These are phyloP conservation scores for Saccharomyces pastorianus DNA, from an alignment of 1,139 yeast species.

Conservation along the genomic window DNA sequence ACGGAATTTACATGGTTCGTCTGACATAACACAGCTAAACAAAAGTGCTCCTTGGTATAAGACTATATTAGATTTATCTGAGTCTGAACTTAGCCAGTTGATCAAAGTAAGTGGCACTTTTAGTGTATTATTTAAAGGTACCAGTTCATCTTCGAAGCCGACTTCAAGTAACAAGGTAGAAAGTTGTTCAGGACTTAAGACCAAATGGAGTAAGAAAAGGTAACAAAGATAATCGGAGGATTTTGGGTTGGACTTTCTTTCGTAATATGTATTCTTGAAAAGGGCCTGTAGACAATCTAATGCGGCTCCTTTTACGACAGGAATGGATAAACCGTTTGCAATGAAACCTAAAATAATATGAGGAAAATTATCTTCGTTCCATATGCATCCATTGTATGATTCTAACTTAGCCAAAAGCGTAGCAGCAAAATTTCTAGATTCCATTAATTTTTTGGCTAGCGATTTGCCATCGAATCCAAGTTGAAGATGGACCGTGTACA, in stretches of 20 bases:
- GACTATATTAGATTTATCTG: conserved; percentile 39
- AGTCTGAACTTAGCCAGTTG: conserved; percentile 41
- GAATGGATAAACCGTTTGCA: conserved; percentile 55
- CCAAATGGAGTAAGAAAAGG: conserved; percentile 47
- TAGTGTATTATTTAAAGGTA: conserved; percentile 33
- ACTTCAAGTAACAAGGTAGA: conserved; percentile 39
- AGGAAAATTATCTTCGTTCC: conserved; percentile 47
- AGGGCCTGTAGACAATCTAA: conserved; percentile 44
- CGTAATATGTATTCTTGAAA: conserved; percentile 40
- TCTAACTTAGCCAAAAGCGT: conserved; percentile 42
- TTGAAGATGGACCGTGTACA: conserved; percentile 24
- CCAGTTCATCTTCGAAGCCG: conserved; percentile 35
- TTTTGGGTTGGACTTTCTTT: conserved; percentile 9
- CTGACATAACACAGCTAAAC: conserved; percentile 43
- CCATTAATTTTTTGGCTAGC: conserved; percentile 16
- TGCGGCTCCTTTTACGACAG: conserved; percentile 52
- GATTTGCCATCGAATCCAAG: conserved; percentile 5
- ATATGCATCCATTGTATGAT: conserved; percentile 34
- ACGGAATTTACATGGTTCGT: conserved; percentile 45
- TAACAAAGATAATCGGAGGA: conserved; percentile 36
- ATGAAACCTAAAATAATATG: conserved; percentile 46
- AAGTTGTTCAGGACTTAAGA: conserved; percentile 46
- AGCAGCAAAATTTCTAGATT: conserved; percentile 34
- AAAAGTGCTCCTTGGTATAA: conserved; percentile 47
- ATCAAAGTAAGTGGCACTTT: conserved; percentile 43